Percentiles rank a stretch among this genome's conserved stretches.
phyloP scores from a whole-genome alignment of 2,329 filamentous ascomycete species.

The Ceratocystis ficicola region DNA sequence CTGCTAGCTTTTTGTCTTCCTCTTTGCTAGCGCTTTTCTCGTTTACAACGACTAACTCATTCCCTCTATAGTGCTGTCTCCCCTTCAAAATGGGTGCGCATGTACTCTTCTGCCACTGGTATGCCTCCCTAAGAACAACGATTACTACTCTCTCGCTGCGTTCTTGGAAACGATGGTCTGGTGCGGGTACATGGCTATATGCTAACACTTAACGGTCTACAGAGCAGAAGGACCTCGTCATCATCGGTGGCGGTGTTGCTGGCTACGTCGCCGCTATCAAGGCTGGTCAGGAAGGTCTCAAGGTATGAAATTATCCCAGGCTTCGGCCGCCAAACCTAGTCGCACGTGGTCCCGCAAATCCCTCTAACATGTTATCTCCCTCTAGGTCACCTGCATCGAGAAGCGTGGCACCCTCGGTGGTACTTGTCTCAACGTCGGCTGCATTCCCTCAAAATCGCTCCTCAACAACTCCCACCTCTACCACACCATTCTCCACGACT shows the following conservation, averaged over 20 bases:
- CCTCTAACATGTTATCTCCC: slow-evolving; percentile 14
- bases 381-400: slow-evolving; percentile 88
- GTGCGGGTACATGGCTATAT: slow-evolving; percentile 27
- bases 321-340: too few species aligned
- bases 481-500: slow-evolving; percentile 93
- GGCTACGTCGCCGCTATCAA: slow-evolving; percentile 99
- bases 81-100: slow-evolving; percentile 42
- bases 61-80: slow-evolving; percentile 1
- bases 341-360: neutral
- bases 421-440: slow-evolving; percentile 97
- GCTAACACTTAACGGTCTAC: slow-evolving; percentile 26
- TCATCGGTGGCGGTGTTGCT: slow-evolving; percentile 95
- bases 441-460: slow-evolving; percentile 97
- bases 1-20: neutral
- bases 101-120: slow-evolving; percentile 48
- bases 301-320: slow-evolving; percentile 44
- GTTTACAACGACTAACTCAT: slow-evolving; percentile 8
- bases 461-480: slow-evolving; percentile 99
- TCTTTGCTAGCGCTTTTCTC: neutral
- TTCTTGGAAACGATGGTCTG: neutral
- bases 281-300: slow-evolving; percentile 91
- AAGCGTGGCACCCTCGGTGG: slow-evolving; percentile 91
- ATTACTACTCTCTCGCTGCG: neutral
- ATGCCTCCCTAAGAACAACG: slow-evolving; percentile 27
- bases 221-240: slow-evolving; percentile 94